Percentiles rank a stretch among this genome's conserved stretches.
Evolutionary conservation across 768 basidiomycete species (phyloP).

Genomic region (Leccinum longicurvipes): DNA sequence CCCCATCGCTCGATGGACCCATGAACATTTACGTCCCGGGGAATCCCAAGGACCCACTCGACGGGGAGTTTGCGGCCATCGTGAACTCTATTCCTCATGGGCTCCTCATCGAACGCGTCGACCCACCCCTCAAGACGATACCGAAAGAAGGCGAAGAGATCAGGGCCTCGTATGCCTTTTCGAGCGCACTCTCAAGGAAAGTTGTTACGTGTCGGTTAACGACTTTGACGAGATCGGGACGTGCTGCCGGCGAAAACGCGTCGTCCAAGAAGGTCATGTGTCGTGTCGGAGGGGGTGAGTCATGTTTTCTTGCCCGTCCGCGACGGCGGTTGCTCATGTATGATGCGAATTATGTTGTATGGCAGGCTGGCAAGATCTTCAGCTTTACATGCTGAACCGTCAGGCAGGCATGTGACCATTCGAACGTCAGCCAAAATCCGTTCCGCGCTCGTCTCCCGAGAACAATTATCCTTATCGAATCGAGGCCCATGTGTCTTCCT

Average conservation of each 20-base stretch:
- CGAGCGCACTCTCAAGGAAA: constrained; percentile 69
- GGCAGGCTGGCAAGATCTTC: constrained; percentile 77
- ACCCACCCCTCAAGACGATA: constrained; percentile 63
- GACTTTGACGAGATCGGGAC: constrained; percentile 62
- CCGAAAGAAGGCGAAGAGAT: constrained; percentile 77
- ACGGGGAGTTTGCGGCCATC: constrained; percentile 70
- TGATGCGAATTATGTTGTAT: background rate
- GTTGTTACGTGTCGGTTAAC: constrained; percentile 77
- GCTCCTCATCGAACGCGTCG: constrained; percentile 73
- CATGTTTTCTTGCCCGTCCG: background rate
- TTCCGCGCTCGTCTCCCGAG: background rate
- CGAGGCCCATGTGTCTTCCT: constrained; percentile 9
- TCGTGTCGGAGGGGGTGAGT: constrained; percentile 81
- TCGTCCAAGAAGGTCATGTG: constrained; percentile 86
- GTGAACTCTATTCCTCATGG: constrained; percentile 79
- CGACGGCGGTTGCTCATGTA: constrained; percentile 1
- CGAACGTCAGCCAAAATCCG: background rate
- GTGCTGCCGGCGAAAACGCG: constrained; percentile 36
- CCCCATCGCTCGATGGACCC: constrained; percentile 54
- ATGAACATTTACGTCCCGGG: constrained; percentile 61
- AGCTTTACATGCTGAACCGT: constrained; percentile 72
- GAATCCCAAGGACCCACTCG: constrained; percentile 76
- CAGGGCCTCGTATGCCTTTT: constrained; percentile 80
- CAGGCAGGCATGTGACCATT: constrained; percentile 57
- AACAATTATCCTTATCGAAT: background rate